Percentiles rank a stretch among this genome's conserved stretches.
Evolutionary conservation across 164 flowering plant genomes (phyloP).

Genomic region (Magnolia kwangsiensis): DNA sequence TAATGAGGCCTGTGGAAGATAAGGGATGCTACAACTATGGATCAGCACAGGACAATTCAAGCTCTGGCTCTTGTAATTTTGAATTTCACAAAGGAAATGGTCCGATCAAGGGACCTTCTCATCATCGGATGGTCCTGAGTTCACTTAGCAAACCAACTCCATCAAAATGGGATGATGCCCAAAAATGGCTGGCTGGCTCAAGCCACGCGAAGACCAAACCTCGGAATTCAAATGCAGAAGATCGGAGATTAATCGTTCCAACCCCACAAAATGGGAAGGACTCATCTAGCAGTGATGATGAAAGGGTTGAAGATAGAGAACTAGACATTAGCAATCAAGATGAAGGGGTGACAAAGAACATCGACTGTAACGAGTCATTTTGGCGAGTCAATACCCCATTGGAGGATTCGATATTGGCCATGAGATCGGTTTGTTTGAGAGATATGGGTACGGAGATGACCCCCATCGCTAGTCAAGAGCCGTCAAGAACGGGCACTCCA

Average conservation of each 20-base stretch:
- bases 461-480: conserved; percentile 89
- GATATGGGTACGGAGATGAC: conserved; percentile 99
- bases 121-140: conserved; percentile 56
- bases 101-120: conserved; percentile 27
- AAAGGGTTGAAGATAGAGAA: conserved; percentile 8
- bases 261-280: conserved; percentile 54
- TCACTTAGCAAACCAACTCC: conserved; percentile 60
- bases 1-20: conserved; percentile 64
- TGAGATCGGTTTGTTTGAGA: conserved; percentile 74
- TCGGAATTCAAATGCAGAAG: conserved; percentile 85
- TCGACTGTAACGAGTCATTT: conserved; percentile 59
- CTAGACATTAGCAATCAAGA: conserved; percentile 15
- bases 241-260: conserved; percentile 66
- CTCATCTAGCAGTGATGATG: conserved; percentile 32
- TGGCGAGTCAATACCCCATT: conserved; percentile 54
- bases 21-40: conserved; percentile 52
- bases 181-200: conserved; percentile 83
- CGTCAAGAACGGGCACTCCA: conserved; percentile 86
- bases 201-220: conserved; percentile 50
- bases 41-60: conserved; percentile 35
- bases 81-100: conserved; percentile 72
- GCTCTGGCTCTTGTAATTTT: conserved; percentile 33
- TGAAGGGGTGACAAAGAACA: conserved; percentile 61
- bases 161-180: conserved; percentile 99
- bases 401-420: conserved; percentile 32